These are phyloP conservation scores for Corniculantispora saksenae DNA, from an alignment of 2,329 filamentous ascomycete species.

Conservation along the genomic window DNA sequence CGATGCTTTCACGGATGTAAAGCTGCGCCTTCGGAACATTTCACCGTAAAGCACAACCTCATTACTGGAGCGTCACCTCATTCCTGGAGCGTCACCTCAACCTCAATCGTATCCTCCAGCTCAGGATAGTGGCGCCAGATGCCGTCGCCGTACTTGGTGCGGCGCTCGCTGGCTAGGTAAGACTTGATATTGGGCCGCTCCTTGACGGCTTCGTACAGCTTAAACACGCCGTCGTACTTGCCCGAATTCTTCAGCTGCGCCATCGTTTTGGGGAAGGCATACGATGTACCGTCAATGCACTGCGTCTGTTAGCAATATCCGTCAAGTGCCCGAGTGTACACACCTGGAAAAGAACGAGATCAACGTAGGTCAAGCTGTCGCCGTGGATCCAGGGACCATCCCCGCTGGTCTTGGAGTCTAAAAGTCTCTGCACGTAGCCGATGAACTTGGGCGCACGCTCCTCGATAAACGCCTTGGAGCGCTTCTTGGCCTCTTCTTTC, in stretches of 20 bases:
- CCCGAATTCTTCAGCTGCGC: conserved; percentile 53
- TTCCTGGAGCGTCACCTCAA: background rate
- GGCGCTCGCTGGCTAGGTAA: conserved; percentile 67
- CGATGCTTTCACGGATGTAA: no score
- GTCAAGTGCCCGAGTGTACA: conserved; percentile 19
- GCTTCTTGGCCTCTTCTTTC: conserved; percentile 63
- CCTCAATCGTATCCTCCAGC: conserved; percentile 52
- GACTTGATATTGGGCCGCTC: conserved; percentile 63
- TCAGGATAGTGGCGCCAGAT: conserved; percentile 75
- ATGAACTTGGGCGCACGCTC: conserved; percentile 72
- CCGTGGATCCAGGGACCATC: conserved; percentile 68
- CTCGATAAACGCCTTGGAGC: conserved; percentile 58
- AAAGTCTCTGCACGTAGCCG: conserved; percentile 66
- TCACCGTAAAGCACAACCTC: background rate
- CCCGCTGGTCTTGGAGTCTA: conserved; percentile 56
- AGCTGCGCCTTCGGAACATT: no score
- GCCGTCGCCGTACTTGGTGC: conserved; percentile 62
- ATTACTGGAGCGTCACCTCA: background rate
- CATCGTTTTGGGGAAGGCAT: conserved; percentile 71
- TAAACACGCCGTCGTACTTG: conserved; percentile 63
- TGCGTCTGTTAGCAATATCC: conserved; percentile 25
- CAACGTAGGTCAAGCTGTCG: conserved; percentile 66
- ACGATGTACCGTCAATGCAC: conserved; percentile 59
- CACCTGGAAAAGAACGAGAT: conserved; percentile 73
- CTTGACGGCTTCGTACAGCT: conserved; percentile 64